phyloP scores from a whole-genome alignment of 352 stramenopile species.

The Phytophthora meadii region DNA sequence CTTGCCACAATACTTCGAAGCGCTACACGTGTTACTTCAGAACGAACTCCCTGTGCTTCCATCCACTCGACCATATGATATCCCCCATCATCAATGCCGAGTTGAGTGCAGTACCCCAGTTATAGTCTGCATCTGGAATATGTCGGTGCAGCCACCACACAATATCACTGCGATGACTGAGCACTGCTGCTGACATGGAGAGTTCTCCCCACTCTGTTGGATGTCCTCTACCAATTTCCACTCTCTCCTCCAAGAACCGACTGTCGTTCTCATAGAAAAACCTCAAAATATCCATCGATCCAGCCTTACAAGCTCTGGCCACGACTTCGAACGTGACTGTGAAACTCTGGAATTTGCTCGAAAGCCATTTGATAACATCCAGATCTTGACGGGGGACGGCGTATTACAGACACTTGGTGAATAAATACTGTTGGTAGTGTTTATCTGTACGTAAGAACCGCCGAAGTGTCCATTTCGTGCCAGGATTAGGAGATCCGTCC shows the following conservation, averaged over 20 bases:
- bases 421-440: constrained; percentile 20
- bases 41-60: not conserved
- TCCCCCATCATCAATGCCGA: constrained; percentile 11
- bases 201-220: constrained; percentile 4
- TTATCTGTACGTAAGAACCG: constrained; percentile 2
- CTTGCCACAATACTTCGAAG: constrained; percentile 1
- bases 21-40: constrained; percentile 1
- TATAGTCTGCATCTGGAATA: not conserved
- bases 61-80: constrained; percentile 32
- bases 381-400: constrained; percentile 5
- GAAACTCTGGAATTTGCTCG: constrained; percentile 3
- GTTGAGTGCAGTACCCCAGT: not conserved
- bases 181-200: not conserved
- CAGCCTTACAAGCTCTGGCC: constrained; percentile 6
- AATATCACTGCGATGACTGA: constrained; percentile 10
- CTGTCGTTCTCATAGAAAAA: constrained; percentile 18
- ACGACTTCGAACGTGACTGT: constrained; percentile 13
- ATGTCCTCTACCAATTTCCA: not conserved
- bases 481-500: not conserved
- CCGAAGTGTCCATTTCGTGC: not conserved
- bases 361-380: constrained; percentile 17
- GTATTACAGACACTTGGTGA: constrained; percentile 1
- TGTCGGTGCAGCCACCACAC: constrained; percentile 26
- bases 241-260: not conserved
- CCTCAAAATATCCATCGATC: constrained; percentile 14